Evolutionary conservation across 805 yeast species (phyloP).

Genomic region (Yarrowia bubula): DNA sequence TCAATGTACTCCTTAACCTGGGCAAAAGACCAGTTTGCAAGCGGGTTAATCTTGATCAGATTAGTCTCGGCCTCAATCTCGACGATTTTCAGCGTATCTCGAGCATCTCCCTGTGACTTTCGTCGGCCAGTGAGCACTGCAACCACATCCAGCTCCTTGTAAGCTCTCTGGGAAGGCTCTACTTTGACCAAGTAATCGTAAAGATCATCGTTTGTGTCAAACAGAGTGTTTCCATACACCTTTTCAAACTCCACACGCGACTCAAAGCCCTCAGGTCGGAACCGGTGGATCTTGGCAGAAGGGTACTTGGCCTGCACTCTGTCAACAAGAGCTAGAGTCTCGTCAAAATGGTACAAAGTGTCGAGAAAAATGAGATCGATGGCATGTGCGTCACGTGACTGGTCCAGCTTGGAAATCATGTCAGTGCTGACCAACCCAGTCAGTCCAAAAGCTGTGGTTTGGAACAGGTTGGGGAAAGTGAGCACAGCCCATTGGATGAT

Average conservation of each 20-base stretch:
- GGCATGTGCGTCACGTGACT: constrained; percentile 39
- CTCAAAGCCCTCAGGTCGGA: constrained; percentile 57
- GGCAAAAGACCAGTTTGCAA: constrained; percentile 75
- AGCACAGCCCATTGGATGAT: constrained; percentile 76
- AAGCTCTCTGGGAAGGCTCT: constrained; percentile 88
- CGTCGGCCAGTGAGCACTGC: constrained; percentile 93
- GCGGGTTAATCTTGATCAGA: constrained; percentile 82
- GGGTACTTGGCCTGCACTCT: constrained; percentile 58
- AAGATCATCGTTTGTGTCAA: constrained; percentile 77
- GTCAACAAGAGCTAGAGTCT: constrained; percentile 72
- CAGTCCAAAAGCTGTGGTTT: constrained; percentile 93
- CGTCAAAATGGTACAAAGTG: constrained; percentile 93
- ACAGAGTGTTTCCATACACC: constrained; percentile 70
- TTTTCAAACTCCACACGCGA: constrained; percentile 62
- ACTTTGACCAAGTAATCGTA: constrained; percentile 89
- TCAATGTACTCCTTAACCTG: constrained; percentile 71
- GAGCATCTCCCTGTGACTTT: constrained; percentile 82
- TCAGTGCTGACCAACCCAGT: constrained; percentile 88
- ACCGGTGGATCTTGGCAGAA: constrained; percentile 55
- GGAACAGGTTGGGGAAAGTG: constrained; percentile 81
- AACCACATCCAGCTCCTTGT: constrained; percentile 63
- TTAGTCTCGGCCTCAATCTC: constrained; percentile 72
- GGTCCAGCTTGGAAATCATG: constrained; percentile 59
- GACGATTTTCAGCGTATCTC: constrained; percentile 67
- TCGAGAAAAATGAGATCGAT: constrained; percentile 82